Evolutionary conservation across 345 rosid species (phyloP), one percentile per base, ranked within the genome.

Genomic region (Eutrema heterophyllum): DNA sequence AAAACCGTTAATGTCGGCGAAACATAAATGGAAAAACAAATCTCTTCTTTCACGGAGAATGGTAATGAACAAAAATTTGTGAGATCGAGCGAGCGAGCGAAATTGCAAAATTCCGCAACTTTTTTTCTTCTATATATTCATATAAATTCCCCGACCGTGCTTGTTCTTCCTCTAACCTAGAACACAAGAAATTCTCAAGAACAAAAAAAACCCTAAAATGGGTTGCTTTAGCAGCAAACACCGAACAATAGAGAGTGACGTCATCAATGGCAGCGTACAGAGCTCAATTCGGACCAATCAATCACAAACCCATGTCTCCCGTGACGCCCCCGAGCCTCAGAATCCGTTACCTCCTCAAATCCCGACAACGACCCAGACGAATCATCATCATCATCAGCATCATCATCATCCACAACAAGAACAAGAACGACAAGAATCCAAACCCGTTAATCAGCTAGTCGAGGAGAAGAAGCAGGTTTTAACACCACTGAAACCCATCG

Each of bases 141-240:
- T 35, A 51, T 27, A 48, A 27, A 51, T 53, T 21, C 32, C 29
- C 72, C 29, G 45, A 74, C 67, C 53, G 32, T 26, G 35, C 48
- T 61, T 35, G 1, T 44, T 55, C 57, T 36, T 64, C 44, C 35
- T 46, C 62, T 57, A 63, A 54, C 71, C 67, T 70, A 67, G 41
- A 65, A 64, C 75, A 43, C 71, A 70, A 43, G 60, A 52, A 26
- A 69, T 32, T 55, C 72, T n/a, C 5, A 32, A 54, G 5, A 11
- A 27, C n/a, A 9, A 4, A 4, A 9, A 39, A 40, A 59, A 2
- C 1, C 62, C 53, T 15, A 26, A 68, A 40, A 87, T 90, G 96
- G 93, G 91, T 76, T 88, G 93, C 64, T 72, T 63, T 18, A 70
- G 80, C 64, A 85, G 91, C 86, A 87, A 81, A 54, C 75, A 78